phyloP scores from a whole-genome alignment of 371 early-diverging fungal species.

The Dichotomocladium elegans region DNA sequence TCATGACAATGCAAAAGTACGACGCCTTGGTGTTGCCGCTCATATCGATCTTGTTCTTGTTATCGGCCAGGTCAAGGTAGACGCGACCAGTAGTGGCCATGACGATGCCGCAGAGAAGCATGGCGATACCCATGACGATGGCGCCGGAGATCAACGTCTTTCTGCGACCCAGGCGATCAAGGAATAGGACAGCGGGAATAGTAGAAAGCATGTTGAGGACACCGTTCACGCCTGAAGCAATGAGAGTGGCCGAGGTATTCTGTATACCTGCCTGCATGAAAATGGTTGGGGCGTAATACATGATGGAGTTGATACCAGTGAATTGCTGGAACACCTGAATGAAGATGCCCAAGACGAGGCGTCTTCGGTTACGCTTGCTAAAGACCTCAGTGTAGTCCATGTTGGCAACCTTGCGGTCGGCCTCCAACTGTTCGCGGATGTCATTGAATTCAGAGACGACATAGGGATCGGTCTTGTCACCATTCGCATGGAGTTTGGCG shows the following conservation, averaged over 20 bases:
- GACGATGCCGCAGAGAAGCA: slow-evolving; percentile 45
- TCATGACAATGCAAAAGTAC: slow-evolving; percentile 48
- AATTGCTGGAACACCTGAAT: slow-evolving; percentile 68
- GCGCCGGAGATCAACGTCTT: slow-evolving; percentile 42
- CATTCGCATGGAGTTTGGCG: slow-evolving; percentile 66
- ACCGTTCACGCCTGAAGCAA: slow-evolving; percentile 75
- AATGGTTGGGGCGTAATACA: slow-evolving; percentile 59
- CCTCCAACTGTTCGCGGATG: slow-evolving; percentile 64
- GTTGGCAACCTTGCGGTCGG: slow-evolving; percentile 65
- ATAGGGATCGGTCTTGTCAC: slow-evolving; percentile 48
- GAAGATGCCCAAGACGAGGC: slow-evolving; percentile 66
- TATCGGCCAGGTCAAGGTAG: slow-evolving; percentile 4
- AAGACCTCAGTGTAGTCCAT: slow-evolving; percentile 73
- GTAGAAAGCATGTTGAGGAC: slow-evolving; percentile 69
- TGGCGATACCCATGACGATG: slow-evolving; percentile 35
- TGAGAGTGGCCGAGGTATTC: slow-evolving; percentile 44
- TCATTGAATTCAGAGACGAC: slow-evolving; percentile 76
- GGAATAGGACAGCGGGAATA: slow-evolving; percentile 67
- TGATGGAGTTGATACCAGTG: slow-evolving; percentile 52
- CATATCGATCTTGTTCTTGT: slow-evolving; percentile 24
- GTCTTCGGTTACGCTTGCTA: slow-evolving; percentile 52
- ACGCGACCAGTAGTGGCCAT: slow-evolving; percentile 30
- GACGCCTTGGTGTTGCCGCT: slow-evolving; percentile 32
- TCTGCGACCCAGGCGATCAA: slow-evolving; percentile 48
- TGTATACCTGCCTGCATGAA: slow-evolving; percentile 66